Base-by-base conservation (phyloP, 2,329 filamentous ascomycete genomes). In the Basipetospora chlamydospora region DNA sequence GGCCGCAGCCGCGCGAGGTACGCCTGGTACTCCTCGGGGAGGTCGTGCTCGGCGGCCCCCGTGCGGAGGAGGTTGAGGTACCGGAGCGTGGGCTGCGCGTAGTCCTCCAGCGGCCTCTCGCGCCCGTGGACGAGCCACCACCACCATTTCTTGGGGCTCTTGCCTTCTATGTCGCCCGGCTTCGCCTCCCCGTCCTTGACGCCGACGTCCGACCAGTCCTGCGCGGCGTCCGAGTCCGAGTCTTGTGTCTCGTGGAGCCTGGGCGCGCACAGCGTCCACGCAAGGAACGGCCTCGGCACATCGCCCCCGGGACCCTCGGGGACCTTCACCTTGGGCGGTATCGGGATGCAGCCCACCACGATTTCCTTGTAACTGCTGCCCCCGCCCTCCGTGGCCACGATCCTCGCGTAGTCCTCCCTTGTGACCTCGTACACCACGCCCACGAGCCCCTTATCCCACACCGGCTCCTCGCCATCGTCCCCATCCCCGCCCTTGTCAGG, bases 371-470 rank as follows among this genome's bases (percentile, higher is more conserved):
- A 98, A n/a, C 77, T 70, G 3, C 76, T 60, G 13, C 87, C 87
- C 22, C 83, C 87, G 35, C 88, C 88, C 55, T 98, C 90, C 5
- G 87, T 95, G 5, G 78, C 78, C 42, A 96, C 79, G 46, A 98
- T 94, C 41, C 73, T 80, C 6, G 77, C 70, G 53, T 83, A 98
- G 59, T 98, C 90, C 29, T 69, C 57, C 13, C 68, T 61, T 1
- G 86, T 94, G 21, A 96, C 84, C 60, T 96, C 87, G 60, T 98
- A 98, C 4, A 96, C 90, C 12, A 94, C 85, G 17, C 90, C 90
- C 28, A 95, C 73, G 2, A 98, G 68, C 4, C 84, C 83, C 49
- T 86, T 87, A 43, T 75, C 63, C 86, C 85, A 93, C 46, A 53
- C 35, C 25, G 53, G 42, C 13, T 35, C 33, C n/a, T n/a, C n/a